phyloP scores from a whole-genome alignment of 768 basidiomycete species.

The Boletus fagicola region DNA sequence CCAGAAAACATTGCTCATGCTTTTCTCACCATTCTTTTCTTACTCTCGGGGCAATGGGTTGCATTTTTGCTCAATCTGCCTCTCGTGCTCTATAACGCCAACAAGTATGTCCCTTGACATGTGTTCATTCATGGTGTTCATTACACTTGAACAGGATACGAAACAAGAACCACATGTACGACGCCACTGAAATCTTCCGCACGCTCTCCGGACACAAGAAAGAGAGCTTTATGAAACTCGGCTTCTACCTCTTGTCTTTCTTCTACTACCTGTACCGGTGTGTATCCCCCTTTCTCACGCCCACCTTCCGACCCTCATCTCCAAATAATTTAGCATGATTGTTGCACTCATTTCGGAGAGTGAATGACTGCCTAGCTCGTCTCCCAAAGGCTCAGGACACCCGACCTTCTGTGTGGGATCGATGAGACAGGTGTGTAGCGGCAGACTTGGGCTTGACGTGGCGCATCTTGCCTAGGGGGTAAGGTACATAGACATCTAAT shows the following conservation, averaged over 20 bases:
- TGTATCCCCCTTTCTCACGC: conserved; percentile 29
- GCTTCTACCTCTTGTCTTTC: conserved; percentile 88
- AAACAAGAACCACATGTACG: conserved; percentile 96
- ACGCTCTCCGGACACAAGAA: conserved; percentile 93
- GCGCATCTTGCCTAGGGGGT: conserved; percentile 6
- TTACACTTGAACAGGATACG: conserved; percentile 59
- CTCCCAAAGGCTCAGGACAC: not conserved
- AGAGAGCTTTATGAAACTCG: conserved; percentile 93
- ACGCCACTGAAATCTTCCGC: conserved; percentile 98
- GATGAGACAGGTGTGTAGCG: conserved; percentile 1
- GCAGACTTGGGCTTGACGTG: conserved; percentile 1
- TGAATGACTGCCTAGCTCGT: conserved; percentile 39
- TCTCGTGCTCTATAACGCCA: conserved; percentile 83
- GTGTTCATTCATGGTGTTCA: not conserved
- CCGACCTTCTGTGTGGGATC: not conserved
- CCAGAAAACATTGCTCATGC: conserved; percentile 97
- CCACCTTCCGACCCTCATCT: not conserved
- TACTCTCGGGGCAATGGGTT: conserved; percentile 93
- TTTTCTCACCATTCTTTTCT: conserved; percentile 84
- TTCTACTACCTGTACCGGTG: conserved; percentile 91
- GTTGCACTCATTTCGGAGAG: conserved; percentile 81
- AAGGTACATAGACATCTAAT: conserved; percentile 21
- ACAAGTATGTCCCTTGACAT: conserved; percentile 66
- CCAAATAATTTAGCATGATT: conserved; percentile 71
- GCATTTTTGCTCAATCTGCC: conserved; percentile 91